These are phyloP conservation scores for Kalmusia sp. DNA, from an alignment of 2,329 filamentous ascomycete species.

Conservation along the genomic window DNA sequence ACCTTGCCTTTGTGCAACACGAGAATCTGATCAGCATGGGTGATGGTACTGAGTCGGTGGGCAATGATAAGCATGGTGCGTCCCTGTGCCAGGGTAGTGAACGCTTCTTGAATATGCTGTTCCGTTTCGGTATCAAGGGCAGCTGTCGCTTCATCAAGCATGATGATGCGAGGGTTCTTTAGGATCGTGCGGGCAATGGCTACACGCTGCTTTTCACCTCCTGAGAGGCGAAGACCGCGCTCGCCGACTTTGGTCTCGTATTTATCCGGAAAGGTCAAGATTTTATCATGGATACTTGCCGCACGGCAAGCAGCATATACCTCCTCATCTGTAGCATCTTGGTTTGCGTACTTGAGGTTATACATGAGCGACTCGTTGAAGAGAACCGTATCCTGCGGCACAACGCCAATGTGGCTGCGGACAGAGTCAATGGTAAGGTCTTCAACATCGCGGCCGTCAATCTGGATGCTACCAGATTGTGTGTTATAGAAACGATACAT, in stretches of 20 bases:
- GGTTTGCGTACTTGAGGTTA: constrained; percentile 89
- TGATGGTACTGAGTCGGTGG: constrained; percentile 67
- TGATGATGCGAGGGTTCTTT: constrained; percentile 89
- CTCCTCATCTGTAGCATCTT: constrained; percentile 78
- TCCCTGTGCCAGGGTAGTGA: constrained; percentile 80
- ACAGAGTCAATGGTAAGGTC: constrained; percentile 94
- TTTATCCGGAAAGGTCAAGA: constrained; percentile 84
- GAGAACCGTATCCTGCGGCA: constrained; percentile 93
- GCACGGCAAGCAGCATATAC: constrained; percentile 82
- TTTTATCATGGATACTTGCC: constrained; percentile 92
- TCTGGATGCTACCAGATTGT: constrained; percentile 76
- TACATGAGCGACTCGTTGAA: constrained; percentile 97
- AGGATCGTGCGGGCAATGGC: constrained; percentile 92
- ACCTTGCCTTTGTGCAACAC: constrained; percentile 62
- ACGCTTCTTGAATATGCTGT: constrained; percentile 87
- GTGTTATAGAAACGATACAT: constrained; percentile 97
- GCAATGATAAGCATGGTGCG: constrained; percentile 96
- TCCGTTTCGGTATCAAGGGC: constrained; percentile 92
- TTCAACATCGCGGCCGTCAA: constrained; percentile 85
- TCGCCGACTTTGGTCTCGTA: constrained; percentile 93
- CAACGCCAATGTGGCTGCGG: constrained; percentile 88
- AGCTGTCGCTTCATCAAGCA: constrained; percentile 91
- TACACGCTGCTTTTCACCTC: constrained; percentile 91
- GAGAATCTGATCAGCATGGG: constrained; percentile 62
- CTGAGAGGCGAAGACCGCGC: constrained; percentile 83